Evolutionary conservation across 495 filamentous ascomycete species (phyloP).

Genomic region (Neurospora intermedia): DNA sequence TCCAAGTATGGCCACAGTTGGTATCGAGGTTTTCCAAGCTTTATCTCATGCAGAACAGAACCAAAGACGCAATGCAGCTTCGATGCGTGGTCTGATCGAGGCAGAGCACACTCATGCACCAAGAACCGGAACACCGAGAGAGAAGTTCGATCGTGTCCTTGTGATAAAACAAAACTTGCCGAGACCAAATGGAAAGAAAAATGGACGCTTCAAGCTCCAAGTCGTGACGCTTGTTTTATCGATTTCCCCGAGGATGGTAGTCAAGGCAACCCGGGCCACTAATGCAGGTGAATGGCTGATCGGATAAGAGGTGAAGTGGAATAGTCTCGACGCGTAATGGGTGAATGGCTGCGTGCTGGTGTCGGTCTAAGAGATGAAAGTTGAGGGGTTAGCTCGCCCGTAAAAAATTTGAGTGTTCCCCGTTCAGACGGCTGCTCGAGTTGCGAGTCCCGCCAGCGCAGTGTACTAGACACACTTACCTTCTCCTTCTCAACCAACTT

Average conservation of each 20-base stretch:
- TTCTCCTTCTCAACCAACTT: neutral
- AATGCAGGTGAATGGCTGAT: neutral
- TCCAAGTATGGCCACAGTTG: neutral
- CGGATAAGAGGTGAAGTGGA: neutral
- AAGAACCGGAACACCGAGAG: neutral
- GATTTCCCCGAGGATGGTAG: neutral
- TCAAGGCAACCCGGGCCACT: neutral
- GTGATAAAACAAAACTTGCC: neutral
- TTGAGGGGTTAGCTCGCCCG: neutral
- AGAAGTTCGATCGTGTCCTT: neutral
- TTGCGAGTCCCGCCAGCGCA: neutral
- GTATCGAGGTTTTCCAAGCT: conserved; percentile 20
- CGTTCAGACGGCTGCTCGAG: neutral
- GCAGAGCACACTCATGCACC: neutral
- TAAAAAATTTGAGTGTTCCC: neutral
- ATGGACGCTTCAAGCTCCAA: neutral
- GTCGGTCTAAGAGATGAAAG: neutral
- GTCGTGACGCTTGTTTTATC: neutral
- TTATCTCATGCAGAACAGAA: neutral
- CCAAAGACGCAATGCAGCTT: neutral
- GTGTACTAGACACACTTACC: neutral
- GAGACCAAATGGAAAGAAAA: neutral
- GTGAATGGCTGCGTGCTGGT: neutral
- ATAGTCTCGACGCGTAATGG: neutral
- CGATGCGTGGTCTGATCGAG: neutral